phyloP scores from a whole-genome alignment of 2,329 filamentous ascomycete species.

The Trichoderma simmonsii region DNA sequence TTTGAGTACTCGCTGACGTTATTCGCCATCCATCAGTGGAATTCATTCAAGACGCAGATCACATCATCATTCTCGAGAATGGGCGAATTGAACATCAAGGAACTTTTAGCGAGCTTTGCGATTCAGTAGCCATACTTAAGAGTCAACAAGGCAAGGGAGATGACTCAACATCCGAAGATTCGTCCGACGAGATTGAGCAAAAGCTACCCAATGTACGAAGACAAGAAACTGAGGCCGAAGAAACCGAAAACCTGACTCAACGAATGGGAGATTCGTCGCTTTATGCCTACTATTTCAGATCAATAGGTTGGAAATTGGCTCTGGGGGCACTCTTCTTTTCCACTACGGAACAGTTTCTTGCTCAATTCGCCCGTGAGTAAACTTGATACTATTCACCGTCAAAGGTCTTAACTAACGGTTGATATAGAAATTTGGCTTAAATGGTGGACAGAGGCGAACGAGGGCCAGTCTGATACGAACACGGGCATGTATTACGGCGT shows the following conservation, averaged over 20 bases:
- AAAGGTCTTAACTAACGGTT: not conserved
- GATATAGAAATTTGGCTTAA: constrained; percentile 26
- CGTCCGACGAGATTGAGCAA: not conserved
- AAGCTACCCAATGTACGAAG: not conserved
- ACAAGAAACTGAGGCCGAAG: not conserved
- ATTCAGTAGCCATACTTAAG: not conserved
- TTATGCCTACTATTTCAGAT: not conserved
- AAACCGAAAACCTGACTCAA: constrained; percentile 13
- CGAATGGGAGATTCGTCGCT: not conserved
- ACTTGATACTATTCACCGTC: not conserved
- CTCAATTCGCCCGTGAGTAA: not conserved
- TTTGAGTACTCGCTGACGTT: not conserved
- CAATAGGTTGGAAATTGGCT: not conserved
- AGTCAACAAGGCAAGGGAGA: not conserved
- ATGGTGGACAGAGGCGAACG: constrained; percentile 27
- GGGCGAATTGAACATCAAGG: constrained; percentile 26
- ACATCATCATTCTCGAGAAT: constrained; percentile 26
- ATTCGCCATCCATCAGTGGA: not conserved
- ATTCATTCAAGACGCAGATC: constrained; percentile 26
- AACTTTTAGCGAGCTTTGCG: not conserved
- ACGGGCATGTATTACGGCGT: constrained; percentile 25
- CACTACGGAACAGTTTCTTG: not conserved
- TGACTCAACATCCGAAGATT: not conserved
- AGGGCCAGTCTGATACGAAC: constrained; percentile 19
- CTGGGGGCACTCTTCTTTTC: not conserved